phyloP scores from a whole-genome alignment of 2,329 filamentous ascomycete species.

The Zopfia rhizophila region DNA sequence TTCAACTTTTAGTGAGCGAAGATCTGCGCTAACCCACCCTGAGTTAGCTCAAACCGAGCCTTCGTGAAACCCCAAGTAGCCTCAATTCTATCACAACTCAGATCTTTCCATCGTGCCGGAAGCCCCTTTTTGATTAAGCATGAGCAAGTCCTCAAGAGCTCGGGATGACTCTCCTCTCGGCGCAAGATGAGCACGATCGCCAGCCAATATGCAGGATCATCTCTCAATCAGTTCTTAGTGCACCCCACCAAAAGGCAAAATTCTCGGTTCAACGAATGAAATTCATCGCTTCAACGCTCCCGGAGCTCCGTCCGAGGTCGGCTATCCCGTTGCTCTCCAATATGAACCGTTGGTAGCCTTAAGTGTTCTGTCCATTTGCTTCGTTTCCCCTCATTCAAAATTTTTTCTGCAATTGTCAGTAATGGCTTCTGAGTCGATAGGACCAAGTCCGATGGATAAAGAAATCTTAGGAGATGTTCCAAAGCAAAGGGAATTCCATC shows the following conservation, averaged over 20 bases:
- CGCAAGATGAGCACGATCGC: no score
- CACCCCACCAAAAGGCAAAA: constrained; percentile 33
- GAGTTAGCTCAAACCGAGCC: no score
- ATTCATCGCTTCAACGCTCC: constrained; percentile 3
- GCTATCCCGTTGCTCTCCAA: constrained; percentile 1
- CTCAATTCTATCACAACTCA: no score
- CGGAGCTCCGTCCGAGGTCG: constrained; percentile 20
- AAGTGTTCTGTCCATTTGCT: constrained; percentile 1
- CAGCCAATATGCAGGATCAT: constrained; percentile 10
- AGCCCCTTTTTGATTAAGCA: no score
- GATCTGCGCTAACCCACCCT: no score
- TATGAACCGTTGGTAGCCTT: neutral
- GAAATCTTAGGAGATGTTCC: constrained; percentile 21
- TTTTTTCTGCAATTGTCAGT: constrained; percentile 1
- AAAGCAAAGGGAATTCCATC: constrained; percentile 39
- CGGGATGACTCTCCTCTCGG: no score
- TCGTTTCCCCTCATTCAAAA: neutral
- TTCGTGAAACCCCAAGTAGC: no score
- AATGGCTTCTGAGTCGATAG: constrained; percentile 36
- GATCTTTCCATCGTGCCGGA: no score
- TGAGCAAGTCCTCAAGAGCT: no score
- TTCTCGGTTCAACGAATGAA: constrained; percentile 22
- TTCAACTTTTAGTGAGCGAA: no score
- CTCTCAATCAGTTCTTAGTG: constrained; percentile 31
- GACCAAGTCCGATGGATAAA: constrained; percentile 27